These are phyloP conservation scores for Dothiorella sarmentorum DNA, from an alignment of 2,329 filamentous ascomycete genomes.

Conservation along the genomic window DNA sequence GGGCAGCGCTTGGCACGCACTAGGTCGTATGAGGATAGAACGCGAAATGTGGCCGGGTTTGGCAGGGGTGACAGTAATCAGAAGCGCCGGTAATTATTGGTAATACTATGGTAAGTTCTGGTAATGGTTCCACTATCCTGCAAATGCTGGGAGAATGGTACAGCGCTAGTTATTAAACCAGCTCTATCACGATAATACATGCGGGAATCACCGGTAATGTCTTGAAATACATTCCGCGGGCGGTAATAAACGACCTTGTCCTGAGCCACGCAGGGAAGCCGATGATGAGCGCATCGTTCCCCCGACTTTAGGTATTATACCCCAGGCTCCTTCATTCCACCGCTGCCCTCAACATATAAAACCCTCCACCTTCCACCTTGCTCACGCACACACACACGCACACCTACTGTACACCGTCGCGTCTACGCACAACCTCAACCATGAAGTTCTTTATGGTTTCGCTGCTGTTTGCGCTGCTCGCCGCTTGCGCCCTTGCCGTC, in stretches of 20 bases:
- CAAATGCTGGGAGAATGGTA: no score
- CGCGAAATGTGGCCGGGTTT: background rate
- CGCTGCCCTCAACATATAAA: no score
- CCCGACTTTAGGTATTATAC: background rate
- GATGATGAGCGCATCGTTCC: constrained; percentile 7
- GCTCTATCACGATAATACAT: no score
- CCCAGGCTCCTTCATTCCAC: background rate
- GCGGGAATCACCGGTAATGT: no score
- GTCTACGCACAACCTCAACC: constrained; percentile 22
- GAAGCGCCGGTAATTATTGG: no score
- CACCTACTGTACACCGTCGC: background rate
- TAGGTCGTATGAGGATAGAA: background rate
- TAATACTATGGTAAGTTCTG: no score
- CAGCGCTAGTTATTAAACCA: no score
- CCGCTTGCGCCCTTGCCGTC: constrained; percentile 60
- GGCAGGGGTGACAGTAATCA: no score
- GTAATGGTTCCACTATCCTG: no score
- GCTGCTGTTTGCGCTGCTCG: constrained; percentile 56
- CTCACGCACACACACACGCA: background rate
- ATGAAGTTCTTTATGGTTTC: constrained; percentile 66
- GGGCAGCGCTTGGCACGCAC: background rate
- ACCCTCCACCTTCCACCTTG: no score
- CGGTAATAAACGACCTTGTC: no score
- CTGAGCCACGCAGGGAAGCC: constrained; percentile 3
- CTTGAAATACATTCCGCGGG: no score